These are phyloP conservation scores for Rhizophora apiculata DNA, from an alignment of 345 rosid species.

Conservation along the genomic window DNA sequence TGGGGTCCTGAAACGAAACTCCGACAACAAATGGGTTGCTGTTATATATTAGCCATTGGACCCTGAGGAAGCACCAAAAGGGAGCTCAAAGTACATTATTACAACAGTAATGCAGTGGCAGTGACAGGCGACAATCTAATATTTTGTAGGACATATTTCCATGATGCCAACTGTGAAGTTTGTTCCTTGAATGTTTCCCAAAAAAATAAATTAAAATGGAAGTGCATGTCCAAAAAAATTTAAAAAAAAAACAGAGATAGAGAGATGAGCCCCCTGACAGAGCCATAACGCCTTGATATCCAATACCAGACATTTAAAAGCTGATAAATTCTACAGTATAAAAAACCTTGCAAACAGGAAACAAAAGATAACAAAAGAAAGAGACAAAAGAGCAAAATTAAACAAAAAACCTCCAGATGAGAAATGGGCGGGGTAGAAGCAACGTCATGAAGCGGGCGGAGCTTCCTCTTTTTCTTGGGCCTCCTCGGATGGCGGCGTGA, in stretches of 20 bases:
- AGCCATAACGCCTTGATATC: slow-evolving; percentile 4
- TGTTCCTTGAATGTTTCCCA: not conserved
- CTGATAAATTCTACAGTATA: no score
- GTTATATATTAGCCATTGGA: not conserved
- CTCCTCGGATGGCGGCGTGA: slow-evolving; percentile 17
- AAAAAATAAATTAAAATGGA: not conserved
- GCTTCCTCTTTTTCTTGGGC: slow-evolving; percentile 40
- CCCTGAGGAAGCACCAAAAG: slow-evolving; percentile 4
- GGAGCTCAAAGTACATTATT: slow-evolving; percentile 6
- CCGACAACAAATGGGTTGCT: slow-evolving; percentile 11
- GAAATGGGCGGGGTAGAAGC: slow-evolving; percentile 28
- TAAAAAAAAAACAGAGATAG: not conserved
- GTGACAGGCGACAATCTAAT: not conserved
- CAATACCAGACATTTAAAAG: not conserved
- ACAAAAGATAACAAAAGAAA: not conserved
- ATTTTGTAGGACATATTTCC: not conserved
- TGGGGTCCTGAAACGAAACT: slow-evolving; percentile 20
- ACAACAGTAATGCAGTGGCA: not conserved
- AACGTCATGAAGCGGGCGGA: slow-evolving; percentile 42
- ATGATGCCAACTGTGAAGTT: not conserved
- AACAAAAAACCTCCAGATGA: slow-evolving; percentile 23
- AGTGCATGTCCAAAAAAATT: not conserved
- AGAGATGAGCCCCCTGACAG: not conserved
- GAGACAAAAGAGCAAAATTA: not conserved
- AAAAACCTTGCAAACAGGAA: not conserved